These are phyloP conservation scores for Hericium coralloides DNA, from an alignment of 768 basidiomycete species.

Conservation along the genomic window DNA sequence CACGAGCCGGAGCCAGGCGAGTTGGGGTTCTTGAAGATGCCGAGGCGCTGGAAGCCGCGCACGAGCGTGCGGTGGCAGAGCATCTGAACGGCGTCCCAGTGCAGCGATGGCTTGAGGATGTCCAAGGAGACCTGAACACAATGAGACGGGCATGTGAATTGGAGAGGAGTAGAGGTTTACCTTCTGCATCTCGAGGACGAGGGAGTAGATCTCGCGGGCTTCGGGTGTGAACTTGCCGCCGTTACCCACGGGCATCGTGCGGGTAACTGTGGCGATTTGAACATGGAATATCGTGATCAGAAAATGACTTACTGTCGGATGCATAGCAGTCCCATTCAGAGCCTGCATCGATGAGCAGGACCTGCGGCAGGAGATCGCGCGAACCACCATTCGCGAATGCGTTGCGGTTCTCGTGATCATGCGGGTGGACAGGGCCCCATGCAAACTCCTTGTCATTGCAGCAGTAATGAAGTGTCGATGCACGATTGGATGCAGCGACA, in stretches of 20 bases:
- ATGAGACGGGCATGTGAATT: not conserved
- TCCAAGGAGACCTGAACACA: conserved; percentile 53
- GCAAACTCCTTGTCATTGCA: conserved; percentile 85
- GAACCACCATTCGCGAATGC: conserved; percentile 33
- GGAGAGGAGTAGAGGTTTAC: conserved; percentile 27
- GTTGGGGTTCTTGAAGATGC: conserved; percentile 66
- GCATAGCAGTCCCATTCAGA: conserved; percentile 79
- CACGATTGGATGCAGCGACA: conserved; percentile 78
- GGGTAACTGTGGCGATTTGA: conserved; percentile 34
- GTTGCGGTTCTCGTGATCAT: conserved; percentile 46
- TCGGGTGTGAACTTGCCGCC: conserved; percentile 81
- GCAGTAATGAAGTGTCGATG: conserved; percentile 90
- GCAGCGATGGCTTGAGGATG: conserved; percentile 62
- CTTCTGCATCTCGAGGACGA: conserved; percentile 88
- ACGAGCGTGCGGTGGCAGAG: conserved; percentile 79
- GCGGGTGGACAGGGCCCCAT: conserved; percentile 63
- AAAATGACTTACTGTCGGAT: conserved; percentile 41
- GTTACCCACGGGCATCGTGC: conserved; percentile 91
- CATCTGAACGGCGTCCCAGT: conserved; percentile 86
- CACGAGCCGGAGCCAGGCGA: conserved; percentile 40
- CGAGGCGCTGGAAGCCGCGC: conserved; percentile 70
- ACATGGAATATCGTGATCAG: conserved; percentile 12
- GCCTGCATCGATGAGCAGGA: conserved; percentile 89
- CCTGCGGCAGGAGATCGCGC: conserved; percentile 48
- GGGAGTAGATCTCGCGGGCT: conserved; percentile 73